These are phyloP conservation scores for Leccinum solheimii DNA, from an alignment of 1,284 basidiomycete genomes.

Conservation along the genomic window DNA sequence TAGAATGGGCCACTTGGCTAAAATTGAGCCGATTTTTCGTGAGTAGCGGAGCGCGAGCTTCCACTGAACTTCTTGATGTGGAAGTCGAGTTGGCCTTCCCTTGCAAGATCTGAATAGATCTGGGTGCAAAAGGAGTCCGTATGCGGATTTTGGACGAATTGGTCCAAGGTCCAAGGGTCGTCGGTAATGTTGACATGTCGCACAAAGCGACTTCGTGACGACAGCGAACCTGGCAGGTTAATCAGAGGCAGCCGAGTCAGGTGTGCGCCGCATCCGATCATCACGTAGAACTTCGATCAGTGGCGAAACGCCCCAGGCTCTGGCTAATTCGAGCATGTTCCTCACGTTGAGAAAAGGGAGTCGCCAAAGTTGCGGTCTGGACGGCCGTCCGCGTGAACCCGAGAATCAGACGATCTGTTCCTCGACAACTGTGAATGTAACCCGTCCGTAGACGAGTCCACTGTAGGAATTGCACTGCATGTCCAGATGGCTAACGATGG, in stretches of 20 bases:
- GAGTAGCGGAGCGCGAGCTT: slow-evolving; percentile 27
- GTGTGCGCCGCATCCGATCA: background rate
- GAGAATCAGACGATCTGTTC: slow-evolving; percentile 22
- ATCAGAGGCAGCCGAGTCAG: background rate
- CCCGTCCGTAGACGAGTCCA: slow-evolving; percentile 3
- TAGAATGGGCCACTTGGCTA: slow-evolving; percentile 23
- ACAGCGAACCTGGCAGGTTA: slow-evolving; percentile 1
- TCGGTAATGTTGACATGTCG: slow-evolving; percentile 5
- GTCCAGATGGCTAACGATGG: slow-evolving; percentile 2
- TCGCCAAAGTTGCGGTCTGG: slow-evolving; percentile 13
- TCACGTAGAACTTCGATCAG: background rate
- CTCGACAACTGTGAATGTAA: slow-evolving; percentile 3
- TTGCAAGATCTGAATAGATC: slow-evolving; percentile 25
- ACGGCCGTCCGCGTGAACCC: slow-evolving; percentile 17
- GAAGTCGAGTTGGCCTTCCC: slow-evolving; percentile 17
- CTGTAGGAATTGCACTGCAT: slow-evolving; percentile 3
- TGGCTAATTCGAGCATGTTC: background rate
- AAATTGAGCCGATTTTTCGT: slow-evolving; percentile 32
- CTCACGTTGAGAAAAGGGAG: slow-evolving; percentile 11
- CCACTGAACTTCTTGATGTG: slow-evolving; percentile 29
- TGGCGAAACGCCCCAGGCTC: background rate
- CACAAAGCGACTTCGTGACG: background rate
- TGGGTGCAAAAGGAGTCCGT: slow-evolving; percentile 19
- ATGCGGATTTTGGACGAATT: slow-evolving; percentile 10
- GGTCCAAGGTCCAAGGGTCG: slow-evolving; percentile 5